Percentiles rank a stretch among this genome's conserved stretches.
Evolutionary conservation across 495 filamentous ascomycete species (phyloP).

Genomic region (Coniosporium apollinis): DNA sequence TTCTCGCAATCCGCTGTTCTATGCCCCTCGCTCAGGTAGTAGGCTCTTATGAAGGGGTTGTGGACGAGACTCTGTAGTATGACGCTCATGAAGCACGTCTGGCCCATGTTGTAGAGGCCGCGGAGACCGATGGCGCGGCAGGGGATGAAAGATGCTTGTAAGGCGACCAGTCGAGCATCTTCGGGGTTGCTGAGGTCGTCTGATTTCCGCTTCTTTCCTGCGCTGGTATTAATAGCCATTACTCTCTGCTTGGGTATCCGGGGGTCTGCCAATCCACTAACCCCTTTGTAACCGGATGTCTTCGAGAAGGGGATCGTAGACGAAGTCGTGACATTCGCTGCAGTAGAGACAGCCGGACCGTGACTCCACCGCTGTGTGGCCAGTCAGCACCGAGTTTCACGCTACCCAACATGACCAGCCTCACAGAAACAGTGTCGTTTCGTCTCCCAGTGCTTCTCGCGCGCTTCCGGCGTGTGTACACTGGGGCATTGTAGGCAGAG

Average conservation of each 20-base stretch:
- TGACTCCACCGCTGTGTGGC: slow-evolving; percentile 57
- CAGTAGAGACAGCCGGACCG: slow-evolving; percentile 61
- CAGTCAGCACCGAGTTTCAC: not conserved
- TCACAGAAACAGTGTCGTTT: slow-evolving; percentile 51
- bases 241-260: slow-evolving; percentile 1
- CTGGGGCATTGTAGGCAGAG: slow-evolving; percentile 54
- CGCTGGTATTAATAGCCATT: slow-evolving; percentile 15
- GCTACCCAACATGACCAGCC: slow-evolving; percentile 9
- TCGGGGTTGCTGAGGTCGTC: slow-evolving; percentile 42
- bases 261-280: slow-evolving; percentile 1
- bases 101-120: slow-evolving; percentile 87
- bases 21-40: slow-evolving; percentile 76
- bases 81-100: slow-evolving; percentile 87
- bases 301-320: slow-evolving; percentile 76
- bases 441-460: slow-evolving; percentile 37
- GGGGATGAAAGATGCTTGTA: slow-evolving; percentile 42
- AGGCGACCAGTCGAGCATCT: slow-evolving; percentile 38
- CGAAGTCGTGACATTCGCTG: slow-evolving; percentile 67
- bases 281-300: slow-evolving; percentile 42
- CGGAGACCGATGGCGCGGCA: slow-evolving; percentile 59
- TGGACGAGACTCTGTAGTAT: slow-evolving; percentile 77
- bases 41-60: slow-evolving; percentile 71
- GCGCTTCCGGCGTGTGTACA: slow-evolving; percentile 37
- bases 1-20: slow-evolving; percentile 47
- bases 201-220: slow-evolving; percentile 36